Base-by-base conservation (phyloP, 352 stramenopile genomes). In the Phytophthora aleatoria region DNA sequence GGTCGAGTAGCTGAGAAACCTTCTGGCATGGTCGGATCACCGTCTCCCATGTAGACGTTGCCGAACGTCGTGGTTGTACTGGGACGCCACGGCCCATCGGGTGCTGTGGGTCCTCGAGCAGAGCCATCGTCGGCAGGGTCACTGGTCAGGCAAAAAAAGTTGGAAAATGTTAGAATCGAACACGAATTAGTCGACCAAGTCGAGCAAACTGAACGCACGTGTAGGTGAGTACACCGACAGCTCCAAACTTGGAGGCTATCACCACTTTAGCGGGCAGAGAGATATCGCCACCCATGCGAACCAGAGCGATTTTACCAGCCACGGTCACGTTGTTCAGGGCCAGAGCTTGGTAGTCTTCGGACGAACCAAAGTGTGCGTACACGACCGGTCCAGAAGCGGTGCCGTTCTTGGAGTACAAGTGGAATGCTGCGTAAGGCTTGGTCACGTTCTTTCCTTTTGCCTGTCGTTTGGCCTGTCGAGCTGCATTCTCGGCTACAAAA, bases 41-140 rank as follows among this genome's bases (percentile, higher is more conserved):
- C 87, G 55, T 94, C 88, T 50, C 87, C 87, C 82, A 95, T 92
- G 81, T 92, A 94, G 5, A 91, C 87, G 28, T 71, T 91, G 5
- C 85, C 83, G 53, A 84, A 94, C 5, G 85, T 73, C 20, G 85
- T 70, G 12, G 83, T 71, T 12, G 73, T 73, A 20, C 65, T 77
- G 20, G 74, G 64, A 31, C 80, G 82, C 83, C 85, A 95, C 24
- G 87, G 85, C 13, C 87, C 87, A 38, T 92, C 79, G 1, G 85
- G 83, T 30, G 79, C 86, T 15, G 70, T 67, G 31, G 73, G 84
- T 54, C 87, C 83, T 53, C 79, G 73, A 39, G 41, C 64, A 27
- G 54, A 67, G 2, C 84, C 84, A 39, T 92, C 79, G 26, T 93
- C 81, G 0, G 73, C 73, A 27, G 86, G 86, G 57, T 95, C 85